phyloP scores from a whole-genome alignment of 768 basidiomycete species.

The Naganishia randhawae region DNA sequence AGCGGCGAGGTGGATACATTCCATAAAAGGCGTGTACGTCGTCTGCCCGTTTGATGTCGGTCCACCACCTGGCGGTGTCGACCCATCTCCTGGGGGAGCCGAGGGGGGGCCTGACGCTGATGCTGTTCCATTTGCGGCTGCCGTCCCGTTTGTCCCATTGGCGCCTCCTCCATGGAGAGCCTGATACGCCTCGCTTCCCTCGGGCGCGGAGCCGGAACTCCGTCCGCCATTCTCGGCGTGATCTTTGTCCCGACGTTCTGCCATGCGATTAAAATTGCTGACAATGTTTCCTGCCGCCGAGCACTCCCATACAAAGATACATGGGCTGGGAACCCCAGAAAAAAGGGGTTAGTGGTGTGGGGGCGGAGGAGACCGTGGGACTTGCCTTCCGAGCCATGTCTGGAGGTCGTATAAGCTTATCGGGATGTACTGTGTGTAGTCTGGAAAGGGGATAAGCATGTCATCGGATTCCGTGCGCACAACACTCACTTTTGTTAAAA shows the following conservation, averaged over 20 bases:
- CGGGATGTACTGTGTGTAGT: conserved; percentile 97
- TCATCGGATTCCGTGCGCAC: not conserved
- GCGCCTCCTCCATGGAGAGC: conserved; percentile 1
- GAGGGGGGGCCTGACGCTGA: conserved; percentile 46
- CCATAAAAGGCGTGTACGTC: conserved; percentile 62
- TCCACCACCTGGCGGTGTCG: conserved; percentile 12
- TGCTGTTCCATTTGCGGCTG: conserved; percentile 63
- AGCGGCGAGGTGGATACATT: conserved; percentile 90
- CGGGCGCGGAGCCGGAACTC: conserved; percentile 34
- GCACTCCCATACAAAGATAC: conserved; percentile 98
- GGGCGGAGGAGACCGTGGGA: not conserved
- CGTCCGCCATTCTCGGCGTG: conserved; percentile 39
- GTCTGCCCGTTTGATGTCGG: conserved; percentile 23
- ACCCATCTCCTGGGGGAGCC: conserved; percentile 50
- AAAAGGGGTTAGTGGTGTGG: not conserved
- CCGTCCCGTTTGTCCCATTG: conserved; percentile 31
- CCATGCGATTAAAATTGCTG: conserved; percentile 70
- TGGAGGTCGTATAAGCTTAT: conserved; percentile 91
- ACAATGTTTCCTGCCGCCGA: conserved; percentile 94
- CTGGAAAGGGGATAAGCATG: conserved; percentile 27
- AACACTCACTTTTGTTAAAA: conserved; percentile 70
- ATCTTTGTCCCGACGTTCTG: conserved; percentile 51
- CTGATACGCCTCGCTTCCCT: conserved; percentile 14
- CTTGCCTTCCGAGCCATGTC: conserved; percentile 69
- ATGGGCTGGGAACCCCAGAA: conserved; percentile 60